phyloP scores from a whole-genome alignment of 495 filamentous ascomycete species.

The Hypoxylon subgilvum region DNA sequence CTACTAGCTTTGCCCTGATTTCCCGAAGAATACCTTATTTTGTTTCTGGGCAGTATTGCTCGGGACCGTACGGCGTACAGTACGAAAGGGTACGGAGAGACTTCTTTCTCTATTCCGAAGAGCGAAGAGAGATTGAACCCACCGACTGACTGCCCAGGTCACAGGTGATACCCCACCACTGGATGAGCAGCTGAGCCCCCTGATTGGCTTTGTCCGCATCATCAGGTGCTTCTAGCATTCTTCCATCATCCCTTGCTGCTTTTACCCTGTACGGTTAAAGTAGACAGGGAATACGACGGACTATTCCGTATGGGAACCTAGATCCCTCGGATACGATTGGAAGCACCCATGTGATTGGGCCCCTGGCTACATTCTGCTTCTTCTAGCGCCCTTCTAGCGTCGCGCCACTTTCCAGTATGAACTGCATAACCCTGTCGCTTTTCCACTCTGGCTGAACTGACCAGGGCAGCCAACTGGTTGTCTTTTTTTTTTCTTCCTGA shows the following conservation, averaged over 20 bases:
- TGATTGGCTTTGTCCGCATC: conserved; percentile 34
- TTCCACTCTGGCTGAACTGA: conserved; percentile 30
- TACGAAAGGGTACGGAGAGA: background rate
- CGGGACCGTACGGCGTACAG: too few relatives aligned
- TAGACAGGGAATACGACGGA: conserved; percentile 26
- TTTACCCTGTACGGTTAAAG: conserved; percentile 36
- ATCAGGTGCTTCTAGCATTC: conserved; percentile 42
- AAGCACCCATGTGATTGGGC: conserved; percentile 37
- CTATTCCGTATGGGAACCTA: conserved; percentile 37
- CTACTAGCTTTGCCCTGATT: background rate
- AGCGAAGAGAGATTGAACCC: too few relatives aligned
- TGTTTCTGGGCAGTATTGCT: too few relatives aligned
- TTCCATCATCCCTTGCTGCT: conserved; percentile 40
- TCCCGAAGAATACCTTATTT: background rate
- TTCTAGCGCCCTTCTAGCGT: conserved; percentile 51
- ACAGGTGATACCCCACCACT: conserved; percentile 29
- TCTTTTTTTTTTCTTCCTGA: background rate
- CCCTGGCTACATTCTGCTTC: conserved; percentile 24
- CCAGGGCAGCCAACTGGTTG: conserved; percentile 18
- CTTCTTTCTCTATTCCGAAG: too few relatives aligned
- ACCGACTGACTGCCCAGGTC: too few relatives aligned
- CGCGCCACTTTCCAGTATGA: conserved; percentile 33
- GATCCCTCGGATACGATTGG: conserved; percentile 33
- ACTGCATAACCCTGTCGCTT: conserved; percentile 15
- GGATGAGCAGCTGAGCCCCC: conserved; percentile 6